Conservation (phyloP, 2,329 filamentous ascomycete species). For the Cladosporium colombiae region DNA sequence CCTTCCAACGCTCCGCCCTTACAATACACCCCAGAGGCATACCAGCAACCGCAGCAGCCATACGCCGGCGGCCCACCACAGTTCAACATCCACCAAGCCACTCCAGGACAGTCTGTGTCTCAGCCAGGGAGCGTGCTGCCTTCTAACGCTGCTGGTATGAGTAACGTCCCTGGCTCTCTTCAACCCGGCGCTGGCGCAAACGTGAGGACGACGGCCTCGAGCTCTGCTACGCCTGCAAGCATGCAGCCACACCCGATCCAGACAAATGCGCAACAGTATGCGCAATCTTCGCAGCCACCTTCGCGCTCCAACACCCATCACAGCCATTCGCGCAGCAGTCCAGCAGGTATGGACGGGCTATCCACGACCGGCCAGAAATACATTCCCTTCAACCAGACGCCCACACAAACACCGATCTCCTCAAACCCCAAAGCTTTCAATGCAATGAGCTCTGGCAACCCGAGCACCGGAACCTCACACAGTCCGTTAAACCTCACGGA, state of each 20-base stretch:
- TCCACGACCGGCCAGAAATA: constrained; percentile 56
- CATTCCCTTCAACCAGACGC: constrained; percentile 64
- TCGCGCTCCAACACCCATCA: constrained; percentile 70
- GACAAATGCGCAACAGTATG: constrained; percentile 60
- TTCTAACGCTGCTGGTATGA: constrained; percentile 34
- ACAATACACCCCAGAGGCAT: constrained; percentile 29
- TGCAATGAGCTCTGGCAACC: constrained; percentile 41
- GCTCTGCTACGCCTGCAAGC: constrained; percentile 6
- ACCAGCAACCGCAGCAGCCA: constrained; percentile 51
- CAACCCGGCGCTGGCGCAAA: constrained; percentile 58
- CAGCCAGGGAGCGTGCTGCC: constrained; percentile 2
- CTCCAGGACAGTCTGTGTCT: constrained; percentile 26
- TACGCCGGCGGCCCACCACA: constrained; percentile 52
- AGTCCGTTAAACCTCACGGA: constrained; percentile 89
- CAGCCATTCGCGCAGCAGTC: constrained; percentile 82
- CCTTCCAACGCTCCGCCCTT: constrained; percentile 23
- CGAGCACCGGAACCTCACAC: constrained; percentile 68
- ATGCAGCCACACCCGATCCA: constrained; percentile 43
- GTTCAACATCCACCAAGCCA: constrained; percentile 59
- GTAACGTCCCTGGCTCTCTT: constrained; percentile 60
- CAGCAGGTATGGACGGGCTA: constrained; percentile 52
- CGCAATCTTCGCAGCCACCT: constrained; percentile 47
- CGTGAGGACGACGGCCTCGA: constrained; percentile 46
- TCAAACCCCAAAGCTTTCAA: constrained; percentile 53
- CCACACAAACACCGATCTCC: constrained; percentile 51